Conservation (phyloP, 768 basidiomycete species). For the Panaeolus cyanescens region DNA sequence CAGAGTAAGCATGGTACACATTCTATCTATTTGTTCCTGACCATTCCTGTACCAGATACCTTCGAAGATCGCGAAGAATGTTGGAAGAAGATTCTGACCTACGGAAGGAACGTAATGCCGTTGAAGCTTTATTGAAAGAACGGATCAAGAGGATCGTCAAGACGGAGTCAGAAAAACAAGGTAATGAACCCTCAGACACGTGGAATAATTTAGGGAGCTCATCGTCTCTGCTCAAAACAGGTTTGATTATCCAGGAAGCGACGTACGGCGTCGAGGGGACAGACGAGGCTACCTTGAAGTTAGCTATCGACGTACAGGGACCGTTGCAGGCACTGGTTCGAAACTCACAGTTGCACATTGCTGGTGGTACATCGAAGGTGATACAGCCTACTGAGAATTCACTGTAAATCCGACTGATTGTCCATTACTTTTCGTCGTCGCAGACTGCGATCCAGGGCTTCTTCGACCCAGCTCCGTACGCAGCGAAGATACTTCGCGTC, state of each 20-base stretch:
- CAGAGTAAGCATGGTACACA: slow-evolving; percentile 41
- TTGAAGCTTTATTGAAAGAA: slow-evolving; percentile 63
- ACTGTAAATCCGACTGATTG: not conserved
- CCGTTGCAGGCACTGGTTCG: slow-evolving; percentile 82
- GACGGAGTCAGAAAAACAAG: slow-evolving; percentile 66
- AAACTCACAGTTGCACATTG: slow-evolving; percentile 76
- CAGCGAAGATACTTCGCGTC: slow-evolving; percentile 67
- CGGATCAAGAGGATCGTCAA: slow-evolving; percentile 64
- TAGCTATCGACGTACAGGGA: slow-evolving; percentile 76
- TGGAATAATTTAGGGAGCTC: too few species aligned
- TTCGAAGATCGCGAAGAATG: slow-evolving; percentile 63
- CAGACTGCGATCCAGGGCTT: slow-evolving; percentile 85
- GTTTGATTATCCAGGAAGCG: slow-evolving; percentile 77
- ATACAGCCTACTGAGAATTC: slow-evolving; percentile 13
- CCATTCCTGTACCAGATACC: slow-evolving; percentile 47
- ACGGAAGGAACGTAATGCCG: slow-evolving; percentile 64
- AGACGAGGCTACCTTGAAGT: slow-evolving; percentile 51
- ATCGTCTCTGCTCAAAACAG: slow-evolving; percentile 32
- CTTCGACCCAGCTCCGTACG: slow-evolving; percentile 80
- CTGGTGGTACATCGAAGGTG: slow-evolving; percentile 78
- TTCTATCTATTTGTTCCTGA: not conserved
- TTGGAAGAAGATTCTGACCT: slow-evolving; percentile 66
- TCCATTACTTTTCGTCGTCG: slow-evolving; percentile 8
- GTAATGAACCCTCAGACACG: slow-evolving; percentile 44
- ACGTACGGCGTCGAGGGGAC: slow-evolving; percentile 62